Percentiles rank a stretch among this genome's conserved stretches.
These are phyloP conservation scores for Bimuria novae-zelandiae DNA, from an alignment of 2,329 filamentous ascomycete species.

Conservation along the genomic window DNA sequence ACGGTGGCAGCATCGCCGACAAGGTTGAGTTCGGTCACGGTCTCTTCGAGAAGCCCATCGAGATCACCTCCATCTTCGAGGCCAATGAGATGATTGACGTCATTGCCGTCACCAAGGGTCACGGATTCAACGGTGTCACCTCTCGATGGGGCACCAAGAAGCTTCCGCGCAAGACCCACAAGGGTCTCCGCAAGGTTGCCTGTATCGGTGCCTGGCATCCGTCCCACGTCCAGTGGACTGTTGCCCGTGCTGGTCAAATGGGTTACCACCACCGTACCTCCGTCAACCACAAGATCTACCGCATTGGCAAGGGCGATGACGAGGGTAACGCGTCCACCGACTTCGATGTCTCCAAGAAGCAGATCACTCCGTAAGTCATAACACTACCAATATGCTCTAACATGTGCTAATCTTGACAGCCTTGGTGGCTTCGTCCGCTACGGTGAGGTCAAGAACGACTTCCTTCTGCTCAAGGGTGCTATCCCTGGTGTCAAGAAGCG, in stretches of 20 bases:
- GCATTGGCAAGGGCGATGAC: slow-evolving; percentile 89
- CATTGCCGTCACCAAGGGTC: slow-evolving; percentile 99
- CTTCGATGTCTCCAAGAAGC: slow-evolving; percentile 98
- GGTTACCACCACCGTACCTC: slow-evolving; percentile 99
- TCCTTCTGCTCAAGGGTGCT: slow-evolving; percentile 95
- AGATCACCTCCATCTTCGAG: slow-evolving; percentile 94
- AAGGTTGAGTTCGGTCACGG: slow-evolving; percentile 96
- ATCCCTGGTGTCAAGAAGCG: slow-evolving; percentile 99
- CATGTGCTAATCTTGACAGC: slow-evolving; percentile 60
- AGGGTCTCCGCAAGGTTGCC: slow-evolving; percentile 99
- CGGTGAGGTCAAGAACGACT: slow-evolving; percentile 99
- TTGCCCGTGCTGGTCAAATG: slow-evolving; percentile 98
- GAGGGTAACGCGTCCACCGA: slow-evolving; percentile 94
- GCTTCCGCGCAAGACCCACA: slow-evolving; percentile 99
- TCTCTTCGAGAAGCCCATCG: slow-evolving; percentile 98
- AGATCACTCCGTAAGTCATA: slow-evolving; percentile 92
- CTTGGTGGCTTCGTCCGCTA: slow-evolving; percentile 99
- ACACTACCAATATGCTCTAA: background rate
- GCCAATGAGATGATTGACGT: slow-evolving; percentile 99
- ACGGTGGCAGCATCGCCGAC: slow-evolving; percentile 92
- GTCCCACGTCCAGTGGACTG: slow-evolving; percentile 99
- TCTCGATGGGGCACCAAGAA: slow-evolving; percentile 99
- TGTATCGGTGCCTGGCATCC: slow-evolving; percentile 99
- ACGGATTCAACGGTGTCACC: slow-evolving; percentile 97
- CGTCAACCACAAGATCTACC: slow-evolving; percentile 99